Conservation (phyloP, 331 rosid species). For the Malus hybrid region DNA sequence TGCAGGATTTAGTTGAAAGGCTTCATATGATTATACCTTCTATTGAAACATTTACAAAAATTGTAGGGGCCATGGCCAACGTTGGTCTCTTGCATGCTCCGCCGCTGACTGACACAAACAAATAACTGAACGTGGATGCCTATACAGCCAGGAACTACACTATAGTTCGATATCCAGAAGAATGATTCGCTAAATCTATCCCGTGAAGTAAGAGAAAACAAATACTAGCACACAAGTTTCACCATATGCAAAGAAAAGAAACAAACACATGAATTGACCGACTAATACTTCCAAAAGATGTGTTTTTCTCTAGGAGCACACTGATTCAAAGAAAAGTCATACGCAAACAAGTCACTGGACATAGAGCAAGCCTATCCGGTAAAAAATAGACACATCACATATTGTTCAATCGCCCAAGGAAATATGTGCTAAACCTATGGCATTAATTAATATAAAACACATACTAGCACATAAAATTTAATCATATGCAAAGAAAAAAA, state of each 20-base stretch:
- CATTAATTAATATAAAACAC: neutral
- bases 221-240: neutral
- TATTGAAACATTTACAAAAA: too few relatives aligned
- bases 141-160: neutral
- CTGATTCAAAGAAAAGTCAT: slow-evolving; percentile 1
- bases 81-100: too few relatives aligned
- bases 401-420: neutral
- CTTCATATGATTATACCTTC: too few relatives aligned
- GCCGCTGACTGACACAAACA: neutral
- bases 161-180: neutral
- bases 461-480: neutral
- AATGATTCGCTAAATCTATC: neutral
- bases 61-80: too few relatives aligned
- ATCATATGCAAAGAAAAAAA: neutral
- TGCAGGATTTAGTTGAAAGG: too few relatives aligned
- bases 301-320: slow-evolving; percentile 2
- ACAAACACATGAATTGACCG: neutral
- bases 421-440: neutral
- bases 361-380: neutral
- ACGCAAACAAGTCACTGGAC: neutral
- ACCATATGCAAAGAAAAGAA: neutral
- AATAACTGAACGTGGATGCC: neutral
- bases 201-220: neutral
- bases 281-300: neutral
- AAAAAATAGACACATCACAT: neutral